phyloP scores from a whole-genome alignment of 1,139 yeast genomes.

The Yamadazyma atlantica region DNA sequence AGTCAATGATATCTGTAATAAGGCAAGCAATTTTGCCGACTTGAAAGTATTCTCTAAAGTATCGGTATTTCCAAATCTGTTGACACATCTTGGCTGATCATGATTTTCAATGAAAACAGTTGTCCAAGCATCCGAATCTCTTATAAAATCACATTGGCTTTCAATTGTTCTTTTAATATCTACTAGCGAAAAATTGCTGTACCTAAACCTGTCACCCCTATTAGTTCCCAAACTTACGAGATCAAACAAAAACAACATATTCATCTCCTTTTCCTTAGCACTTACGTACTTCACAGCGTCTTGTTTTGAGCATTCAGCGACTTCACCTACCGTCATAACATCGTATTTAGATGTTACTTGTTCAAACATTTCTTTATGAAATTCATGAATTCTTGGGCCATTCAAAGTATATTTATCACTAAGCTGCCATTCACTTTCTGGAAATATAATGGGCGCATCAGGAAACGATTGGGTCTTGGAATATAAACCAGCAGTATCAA shows the following conservation, averaged over 20 bases:
- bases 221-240: conserved; percentile 43
- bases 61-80: conserved; percentile 43
- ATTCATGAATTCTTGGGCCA: conserved; percentile 57
- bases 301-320: conserved; percentile 41
- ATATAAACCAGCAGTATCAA: conserved; percentile 53
- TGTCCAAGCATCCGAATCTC: conserved; percentile 58
- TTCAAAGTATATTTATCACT: conserved; percentile 28
- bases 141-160: conserved; percentile 24
- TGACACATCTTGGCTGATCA: conserved; percentile 54
- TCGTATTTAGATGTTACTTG: conserved; percentile 48
- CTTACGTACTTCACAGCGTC: conserved; percentile 46
- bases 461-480: conserved; percentile 46
- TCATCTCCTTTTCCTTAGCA: conserved; percentile 48
- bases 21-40: conserved; percentile 50
- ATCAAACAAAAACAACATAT: conserved; percentile 51
- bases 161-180: conserved; percentile 1
- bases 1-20: conserved; percentile 46
- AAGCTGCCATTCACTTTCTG: conserved; percentile 42
- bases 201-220: conserved; percentile 31
- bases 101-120: conserved; percentile 58
- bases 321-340: conserved; percentile 57
- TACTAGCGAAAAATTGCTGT: conserved; percentile 8
- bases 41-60: conserved; percentile 33
- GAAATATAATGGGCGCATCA: conserved; percentile 48
- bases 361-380: conserved; percentile 50